Evolutionary conservation across 108 stramenopile genomes (phyloP), one percentile per base, ranked within the genome.

Genomic region (Nannochloropsis granulata): DNA sequence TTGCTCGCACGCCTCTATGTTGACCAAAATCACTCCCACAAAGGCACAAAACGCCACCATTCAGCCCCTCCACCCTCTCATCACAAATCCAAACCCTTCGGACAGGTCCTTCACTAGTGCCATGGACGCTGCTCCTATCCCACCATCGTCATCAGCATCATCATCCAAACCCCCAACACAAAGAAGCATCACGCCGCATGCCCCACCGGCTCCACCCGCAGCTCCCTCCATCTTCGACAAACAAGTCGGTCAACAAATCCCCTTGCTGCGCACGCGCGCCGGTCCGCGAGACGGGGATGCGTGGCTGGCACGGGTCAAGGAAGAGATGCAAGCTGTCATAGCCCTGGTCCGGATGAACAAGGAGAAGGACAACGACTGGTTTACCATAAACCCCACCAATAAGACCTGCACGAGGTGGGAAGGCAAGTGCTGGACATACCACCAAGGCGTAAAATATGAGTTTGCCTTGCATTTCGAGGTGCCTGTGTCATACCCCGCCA

Each of bases 381-480:
- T 84, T n/a, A 24, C 79, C 21, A 43, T 84, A 21, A 84, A 84
- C n/a, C 56, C 56, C 56, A 25, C 80, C 19, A 84, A 84, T 23
- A 19, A 23, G 10, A 42, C 23, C 23, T 79, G 84, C 13, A 84
- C 84, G 19, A 14, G 80, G 23, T 85, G 85, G 85, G 82, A 56
- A 19, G 85, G 85, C 14, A 85, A 82, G 24, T 85, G 85, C 85
- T 85, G 85, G 85, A 25, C 81, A 16, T 85, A 82, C n/a, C 81
- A 85, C 45, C 81, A 85, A 81, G 45, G 44, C 26, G 19, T 85
- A n/a, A 23, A 34, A 16, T 85, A 25, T 56, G 82, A 85, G 46
- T 85, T 85, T 25, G 44, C 9, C 11, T 12, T 85, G 14, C 25
- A 25, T 44, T 56, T 85, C 26, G 85, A 85, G 19, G 26, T 85